These are phyloP conservation scores for Lactarius sp. DNA, from an alignment of 768 basidiomycete species.

Conservation along the genomic window DNA sequence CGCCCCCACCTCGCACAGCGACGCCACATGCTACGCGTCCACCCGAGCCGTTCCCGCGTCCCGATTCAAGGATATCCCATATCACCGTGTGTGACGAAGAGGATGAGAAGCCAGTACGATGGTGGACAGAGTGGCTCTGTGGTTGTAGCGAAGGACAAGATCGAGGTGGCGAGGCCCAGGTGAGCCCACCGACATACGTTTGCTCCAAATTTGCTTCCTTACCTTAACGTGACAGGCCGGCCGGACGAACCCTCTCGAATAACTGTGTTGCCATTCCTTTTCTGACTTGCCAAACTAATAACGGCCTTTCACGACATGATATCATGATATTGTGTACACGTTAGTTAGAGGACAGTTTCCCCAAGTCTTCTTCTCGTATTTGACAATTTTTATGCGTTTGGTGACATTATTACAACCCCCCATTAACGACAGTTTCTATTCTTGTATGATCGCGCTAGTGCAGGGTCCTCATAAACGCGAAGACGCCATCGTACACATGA, in stretches of 20 bases:
- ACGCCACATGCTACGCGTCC: constrained; percentile 36
- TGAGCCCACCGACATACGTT: constrained; percentile 30
- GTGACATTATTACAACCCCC: neutral
- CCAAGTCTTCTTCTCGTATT: neutral
- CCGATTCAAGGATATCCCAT: constrained; percentile 25
- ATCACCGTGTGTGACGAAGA: constrained; percentile 30
- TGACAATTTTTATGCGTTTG: neutral
- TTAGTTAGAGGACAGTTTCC: constrained; percentile 3
- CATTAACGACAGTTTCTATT: neutral
- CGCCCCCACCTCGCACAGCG: constrained; percentile 45
- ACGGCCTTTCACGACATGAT: neutral
- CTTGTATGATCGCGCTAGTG: neutral
- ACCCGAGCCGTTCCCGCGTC: constrained; percentile 37
- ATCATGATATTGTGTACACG: constrained; percentile 4
- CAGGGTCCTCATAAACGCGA: neutral
- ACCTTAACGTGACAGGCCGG: constrained; percentile 47
- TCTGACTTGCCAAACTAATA: neutral
- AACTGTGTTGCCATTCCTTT: neutral
- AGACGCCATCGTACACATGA: too few species aligned
- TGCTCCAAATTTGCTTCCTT: neutral
- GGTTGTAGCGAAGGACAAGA: constrained; percentile 73
- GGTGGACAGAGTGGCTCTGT: constrained; percentile 89
- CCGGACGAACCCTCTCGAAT: constrained; percentile 62
- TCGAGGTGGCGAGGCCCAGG: constrained; percentile 69
- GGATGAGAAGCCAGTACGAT: constrained; percentile 42